phyloP scores from a whole-genome alignment of 2,329 filamentous ascomycete genomes.

The Teratosphaeria zuluensis region DNA sequence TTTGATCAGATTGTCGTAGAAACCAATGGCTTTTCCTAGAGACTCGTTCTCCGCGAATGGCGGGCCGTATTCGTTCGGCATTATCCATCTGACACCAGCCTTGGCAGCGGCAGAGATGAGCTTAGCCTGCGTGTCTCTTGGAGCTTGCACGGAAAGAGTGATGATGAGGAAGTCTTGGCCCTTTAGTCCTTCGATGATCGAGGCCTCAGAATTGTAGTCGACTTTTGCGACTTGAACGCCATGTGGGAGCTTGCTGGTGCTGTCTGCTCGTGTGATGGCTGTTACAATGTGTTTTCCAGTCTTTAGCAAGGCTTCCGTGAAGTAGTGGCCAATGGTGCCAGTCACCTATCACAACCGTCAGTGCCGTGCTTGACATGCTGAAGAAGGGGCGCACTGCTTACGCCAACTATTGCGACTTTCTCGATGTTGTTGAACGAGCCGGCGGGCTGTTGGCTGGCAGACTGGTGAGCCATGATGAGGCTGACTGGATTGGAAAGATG shows the following conservation, averaged over 20 bases:
- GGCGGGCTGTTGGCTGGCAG: not conserved
- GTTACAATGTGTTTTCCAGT: slow-evolving; percentile 41
- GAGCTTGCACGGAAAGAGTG: slow-evolving; percentile 26
- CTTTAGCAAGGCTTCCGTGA: slow-evolving; percentile 31
- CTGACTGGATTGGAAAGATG: not conserved
- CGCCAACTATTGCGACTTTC: not conserved
- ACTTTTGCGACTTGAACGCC: slow-evolving; percentile 32
- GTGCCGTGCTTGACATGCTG: not conserved
- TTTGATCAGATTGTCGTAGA: not conserved
- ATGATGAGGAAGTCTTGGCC: slow-evolving; percentile 32
- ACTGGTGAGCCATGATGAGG: not conserved
- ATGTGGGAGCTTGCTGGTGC: slow-evolving; percentile 31
- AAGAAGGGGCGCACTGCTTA: not conserved
- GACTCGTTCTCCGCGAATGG: not conserved
- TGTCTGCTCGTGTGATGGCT: slow-evolving; percentile 35
- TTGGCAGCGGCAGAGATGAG: slow-evolving; percentile 21
- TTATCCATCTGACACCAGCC: slow-evolving; percentile 29
- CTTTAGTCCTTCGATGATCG: slow-evolving; percentile 26
- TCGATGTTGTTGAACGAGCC: not conserved
- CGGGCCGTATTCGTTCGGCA: slow-evolving; percentile 28
- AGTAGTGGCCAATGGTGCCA: slow-evolving; percentile 31
- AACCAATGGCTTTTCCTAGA: not conserved
- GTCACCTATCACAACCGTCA: not conserved
- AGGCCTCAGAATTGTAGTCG: slow-evolving; percentile 38
- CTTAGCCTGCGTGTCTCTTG: slow-evolving; percentile 19